Percentiles rank a stretch among this genome's conserved stretches.
Evolutionary conservation across 805 yeast genomes (phyloP).

Genomic region (Hermanozyma aechmeae): DNA sequence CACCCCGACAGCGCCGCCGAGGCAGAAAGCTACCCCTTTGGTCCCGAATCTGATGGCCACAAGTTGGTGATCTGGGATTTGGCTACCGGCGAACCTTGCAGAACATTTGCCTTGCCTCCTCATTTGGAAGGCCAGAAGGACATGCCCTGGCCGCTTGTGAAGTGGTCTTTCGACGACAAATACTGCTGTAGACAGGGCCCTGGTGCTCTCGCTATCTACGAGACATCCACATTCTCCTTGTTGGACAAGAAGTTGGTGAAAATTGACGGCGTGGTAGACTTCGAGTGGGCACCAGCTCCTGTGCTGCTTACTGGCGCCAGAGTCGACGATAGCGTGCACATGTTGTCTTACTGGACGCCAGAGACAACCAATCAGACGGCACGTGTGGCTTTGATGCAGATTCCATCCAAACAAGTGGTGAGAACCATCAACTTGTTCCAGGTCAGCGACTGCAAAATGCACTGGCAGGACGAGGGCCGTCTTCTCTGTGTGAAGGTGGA

Average conservation of each 20-base stretch:
- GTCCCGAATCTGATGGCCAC: slow-evolving; percentile 84
- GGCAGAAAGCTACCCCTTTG: slow-evolving; percentile 68
- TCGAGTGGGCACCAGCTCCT: slow-evolving; percentile 91
- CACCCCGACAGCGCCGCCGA: slow-evolving; percentile 56
- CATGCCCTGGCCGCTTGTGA: slow-evolving; percentile 92
- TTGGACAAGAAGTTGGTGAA: slow-evolving; percentile 80
- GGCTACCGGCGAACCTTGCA: slow-evolving; percentile 68
- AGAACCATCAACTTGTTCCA: slow-evolving; percentile 93
- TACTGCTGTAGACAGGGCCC: slow-evolving; percentile 95
- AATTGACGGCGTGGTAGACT: slow-evolving; percentile 78
- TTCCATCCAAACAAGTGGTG: slow-evolving; percentile 72
- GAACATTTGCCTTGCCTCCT: slow-evolving; percentile 87
- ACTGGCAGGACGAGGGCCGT: slow-evolving; percentile 88
- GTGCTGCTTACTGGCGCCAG: slow-evolving; percentile 53
- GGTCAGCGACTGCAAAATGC: slow-evolving; percentile 81
- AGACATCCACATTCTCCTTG: slow-evolving; percentile 66
- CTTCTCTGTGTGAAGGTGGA: slow-evolving; percentile 90
- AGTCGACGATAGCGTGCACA: slow-evolving; percentile 46
- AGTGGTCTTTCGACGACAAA: slow-evolving; percentile 90
- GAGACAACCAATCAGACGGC: slow-evolving; percentile 90
- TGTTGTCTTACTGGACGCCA: slow-evolving; percentile 95
- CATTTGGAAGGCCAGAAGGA: slow-evolving; percentile 55
- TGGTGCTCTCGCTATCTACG: slow-evolving; percentile 86
- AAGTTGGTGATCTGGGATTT: slow-evolving; percentile 91
- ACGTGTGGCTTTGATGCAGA: slow-evolving; percentile 81